A percentile compares a stretch with the other conserved stretches of the same genome.
phyloP scores from a whole-genome alignment of 2,329 filamentous ascomycete species.

The Penicillium sp. region DNA sequence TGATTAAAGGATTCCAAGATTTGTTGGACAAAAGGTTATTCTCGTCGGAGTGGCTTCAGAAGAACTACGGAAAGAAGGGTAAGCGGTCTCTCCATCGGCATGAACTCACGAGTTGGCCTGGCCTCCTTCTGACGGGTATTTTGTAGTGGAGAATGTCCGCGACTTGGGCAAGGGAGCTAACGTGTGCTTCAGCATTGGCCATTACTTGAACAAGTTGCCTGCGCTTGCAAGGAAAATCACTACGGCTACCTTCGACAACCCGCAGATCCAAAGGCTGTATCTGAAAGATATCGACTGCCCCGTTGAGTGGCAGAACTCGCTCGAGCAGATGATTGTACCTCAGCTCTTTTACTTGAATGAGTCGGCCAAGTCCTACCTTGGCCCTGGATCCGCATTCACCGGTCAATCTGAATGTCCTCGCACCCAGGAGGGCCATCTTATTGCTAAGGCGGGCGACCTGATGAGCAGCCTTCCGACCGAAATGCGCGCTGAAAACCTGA shows the following conservation, averaged over 20 bases:
- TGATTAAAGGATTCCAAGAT: slow-evolving; percentile 84
- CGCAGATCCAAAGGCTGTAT: slow-evolving; percentile 81
- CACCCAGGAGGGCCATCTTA: slow-evolving; percentile 53
- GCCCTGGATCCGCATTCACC: slow-evolving; percentile 53
- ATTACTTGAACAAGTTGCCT: slow-evolving; percentile 86
- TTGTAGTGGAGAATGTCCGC: slow-evolving; percentile 74
- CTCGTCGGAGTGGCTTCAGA: slow-evolving; percentile 73
- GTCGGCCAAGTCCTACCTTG: slow-evolving; percentile 60
- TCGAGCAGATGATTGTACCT: slow-evolving; percentile 74
- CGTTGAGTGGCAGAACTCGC: slow-evolving; percentile 74
- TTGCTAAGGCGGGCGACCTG: slow-evolving; percentile 77
- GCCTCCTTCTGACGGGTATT: slow-evolving; percentile 4
- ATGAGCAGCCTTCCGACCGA: slow-evolving; percentile 86
- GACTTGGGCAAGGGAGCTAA: slow-evolving; percentile 72
- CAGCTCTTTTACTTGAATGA: slow-evolving; percentile 90
- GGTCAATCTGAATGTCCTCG: slow-evolving; percentile 39
- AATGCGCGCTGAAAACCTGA: slow-evolving; percentile 93
- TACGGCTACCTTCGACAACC: slow-evolving; percentile 71
- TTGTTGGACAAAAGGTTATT: slow-evolving; percentile 75
- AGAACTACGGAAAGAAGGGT: slow-evolving; percentile 77
- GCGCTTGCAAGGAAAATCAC: slow-evolving; percentile 81
- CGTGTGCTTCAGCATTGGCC: slow-evolving; percentile 79
- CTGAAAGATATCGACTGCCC: slow-evolving; percentile 97
- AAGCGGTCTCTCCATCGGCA: slow-evolving; percentile 28
- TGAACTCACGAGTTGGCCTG: background rate